Evolutionary conservation across 1,284 basidiomycete genomes (phyloP).

Genomic region (Cryptococcus wingfieldii): DNA sequence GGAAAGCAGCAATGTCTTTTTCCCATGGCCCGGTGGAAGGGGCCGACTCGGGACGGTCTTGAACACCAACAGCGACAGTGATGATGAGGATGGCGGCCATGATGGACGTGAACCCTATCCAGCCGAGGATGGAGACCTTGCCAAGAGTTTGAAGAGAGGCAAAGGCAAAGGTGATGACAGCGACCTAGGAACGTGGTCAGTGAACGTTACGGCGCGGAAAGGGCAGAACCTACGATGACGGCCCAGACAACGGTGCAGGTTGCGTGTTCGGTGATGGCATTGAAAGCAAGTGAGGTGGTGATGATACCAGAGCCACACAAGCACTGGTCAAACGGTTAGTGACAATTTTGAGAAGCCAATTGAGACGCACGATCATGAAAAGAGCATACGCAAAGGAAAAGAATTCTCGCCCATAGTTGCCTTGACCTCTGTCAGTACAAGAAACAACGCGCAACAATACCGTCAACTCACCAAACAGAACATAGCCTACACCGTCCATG

Average conservation of each 20-base stretch:
- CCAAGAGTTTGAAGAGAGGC: conserved; percentile 37
- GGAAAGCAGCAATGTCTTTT: conserved; percentile 20
- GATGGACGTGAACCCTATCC: conserved; percentile 34
- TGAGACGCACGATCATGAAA: conserved; percentile 26
- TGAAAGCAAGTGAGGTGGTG: conserved; percentile 36
- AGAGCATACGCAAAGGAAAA: conserved; percentile 20
- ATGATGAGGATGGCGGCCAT: conserved; percentile 29
- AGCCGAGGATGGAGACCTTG: conserved; percentile 32
- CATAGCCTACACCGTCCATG: conserved; percentile 24
- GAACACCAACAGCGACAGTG: conserved; percentile 33
- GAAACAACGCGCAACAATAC: neutral
- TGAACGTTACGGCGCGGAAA: neutral
- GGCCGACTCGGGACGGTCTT: conserved; percentile 32
- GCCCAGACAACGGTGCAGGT: conserved; percentile 36
- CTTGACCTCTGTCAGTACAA: neutral
- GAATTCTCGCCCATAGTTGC: conserved; percentile 25
- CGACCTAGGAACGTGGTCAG: conserved; percentile 9
- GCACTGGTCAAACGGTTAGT: neutral
- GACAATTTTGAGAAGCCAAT: neutral
- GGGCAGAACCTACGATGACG: conserved; percentile 14
- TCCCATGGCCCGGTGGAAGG: conserved; percentile 15
- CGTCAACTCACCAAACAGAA: conserved; percentile 28
- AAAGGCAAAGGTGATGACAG: conserved; percentile 21
- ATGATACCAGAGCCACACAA: conserved; percentile 24
- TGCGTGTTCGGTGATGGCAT: conserved; percentile 32